Base-by-base conservation (phyloP, 2,329 filamentous ascomycete species). In the Pseudogymnoascus sp. region DNA sequence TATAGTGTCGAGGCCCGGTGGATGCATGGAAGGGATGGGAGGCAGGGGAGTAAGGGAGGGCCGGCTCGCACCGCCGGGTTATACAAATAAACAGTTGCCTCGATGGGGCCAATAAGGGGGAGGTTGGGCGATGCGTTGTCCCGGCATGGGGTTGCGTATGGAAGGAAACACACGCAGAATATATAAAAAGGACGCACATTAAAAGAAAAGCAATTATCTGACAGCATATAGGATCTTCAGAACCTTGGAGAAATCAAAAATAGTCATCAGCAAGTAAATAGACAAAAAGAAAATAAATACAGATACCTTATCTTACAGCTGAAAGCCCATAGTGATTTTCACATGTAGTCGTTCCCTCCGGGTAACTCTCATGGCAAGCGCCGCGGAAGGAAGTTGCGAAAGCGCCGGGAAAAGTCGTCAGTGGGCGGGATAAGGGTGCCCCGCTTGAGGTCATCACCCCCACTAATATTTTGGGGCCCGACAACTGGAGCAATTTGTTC, bases 361-460 rank as follows among this genome's bases (percentile, higher is more conserved):
- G 45, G 45, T 52, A 52, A 52, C 45, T 52, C 23, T 52, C n/a
- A 16, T 21, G 11, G 25, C 8, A 52, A 8, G 23, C 25, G 8
- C 45, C 25, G 25, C 45, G 45, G 45, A 52, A 31, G 16, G 23
- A 28, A 9, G 45, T 31, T 16, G 23, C 14, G 45, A 52, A 52
- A 52, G 45, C 25, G 45, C 45, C 45, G 25, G 45, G 45, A 52
- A 52, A 52, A 52, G 45, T 33, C 45, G 45, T 52, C 45, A 52
- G 45, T 11, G 45, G 45, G 8, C 45, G 45, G 55, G 37, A 59
- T 38, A 11, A 59, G 18, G 33, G 33, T 59, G 55, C 55, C 55
- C 55, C 55, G 33, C 55, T 59, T 38, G 55, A 59, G 55, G 55
- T 59, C 55, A 59, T 59, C 37, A n/a, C 55, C 45, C 37, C 55